Conservation (phyloP, 2,329 filamentous ascomycete genomes). For the Arthrocladium fulminans region DNA sequence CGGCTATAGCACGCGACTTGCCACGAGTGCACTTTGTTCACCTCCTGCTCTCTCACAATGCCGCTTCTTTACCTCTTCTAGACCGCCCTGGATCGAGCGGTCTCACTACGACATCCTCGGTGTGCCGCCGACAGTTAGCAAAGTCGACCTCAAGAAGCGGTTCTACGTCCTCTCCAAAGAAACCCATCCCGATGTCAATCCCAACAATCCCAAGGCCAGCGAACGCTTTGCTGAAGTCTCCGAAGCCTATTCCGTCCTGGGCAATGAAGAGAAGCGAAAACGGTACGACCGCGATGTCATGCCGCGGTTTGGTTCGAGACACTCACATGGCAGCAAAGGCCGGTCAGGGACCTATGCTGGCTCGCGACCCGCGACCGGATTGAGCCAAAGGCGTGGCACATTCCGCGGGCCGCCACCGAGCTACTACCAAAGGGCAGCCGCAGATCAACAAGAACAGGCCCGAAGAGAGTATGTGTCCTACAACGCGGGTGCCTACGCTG, state of each 20-base stretch:
- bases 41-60: slow-evolving; percentile 1
- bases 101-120: slow-evolving; percentile 79
- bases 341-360: slow-evolving; percentile 17
- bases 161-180: slow-evolving; percentile 89
- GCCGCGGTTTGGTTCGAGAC: slow-evolving; percentile 33
- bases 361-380: slow-evolving; percentile 62
- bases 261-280: slow-evolving; percentile 62
- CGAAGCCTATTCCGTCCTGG: slow-evolving; percentile 73
- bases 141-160: slow-evolving; percentile 75
- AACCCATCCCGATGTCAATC: slow-evolving; percentile 90
- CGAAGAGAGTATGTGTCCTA: slow-evolving; percentile 4
- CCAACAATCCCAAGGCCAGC: slow-evolving; percentile 59
- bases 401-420: slow-evolving; percentile 82
- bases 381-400: slow-evolving; percentile 64
- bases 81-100: slow-evolving; percentile 20
- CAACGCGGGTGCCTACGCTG: slow-evolving; percentile 6
- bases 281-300: slow-evolving; percentile 63
- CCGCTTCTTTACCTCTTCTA: slow-evolving; percentile 15
- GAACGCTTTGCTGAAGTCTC: slow-evolving; percentile 73
- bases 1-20: slow-evolving; percentile 3
- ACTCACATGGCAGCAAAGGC: slow-evolving; percentile 31
- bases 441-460: slow-evolving; percentile 34
- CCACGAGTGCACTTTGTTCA: background rate
- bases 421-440: slow-evolving; percentile 63
- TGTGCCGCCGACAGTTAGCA: slow-evolving; percentile 59